Base-by-base conservation (phyloP, 208 protist genomes). In the Phytomonas sp. region DNA sequence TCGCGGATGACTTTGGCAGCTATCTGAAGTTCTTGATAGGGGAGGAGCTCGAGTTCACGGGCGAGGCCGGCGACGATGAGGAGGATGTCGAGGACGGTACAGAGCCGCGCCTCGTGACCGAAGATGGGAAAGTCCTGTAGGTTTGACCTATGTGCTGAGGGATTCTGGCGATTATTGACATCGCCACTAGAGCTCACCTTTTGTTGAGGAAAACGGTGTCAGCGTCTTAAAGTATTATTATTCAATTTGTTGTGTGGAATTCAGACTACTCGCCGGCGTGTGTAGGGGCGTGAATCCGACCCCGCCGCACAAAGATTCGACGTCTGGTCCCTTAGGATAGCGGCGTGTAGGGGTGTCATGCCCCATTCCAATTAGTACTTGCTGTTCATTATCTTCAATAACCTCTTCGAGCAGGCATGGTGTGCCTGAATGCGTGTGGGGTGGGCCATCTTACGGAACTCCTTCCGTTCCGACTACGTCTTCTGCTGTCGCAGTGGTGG, bases 1-100 rank as follows among this genome's bases (percentile, higher is more conserved):
- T 89, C 11, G 81, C 84, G 29, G 60, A 63, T 11, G 71, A 84
- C 74, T 89, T 89, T 65, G 79, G 79, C n/a, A 74, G 74, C 23
- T 89, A 89, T 66, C 64, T 89, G 28, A 81, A 82, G 62, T 67
- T 74, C 34, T 66, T 87, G 51, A 89, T 89, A 72, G 43, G 62
- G 0, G 76, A 85, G 43, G 84, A 89, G 73, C 87, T 78, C 71
- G 79, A 80, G 56, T 89, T 89, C 62, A 89, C 78, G 15, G 79
- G 87, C 71, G 73, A 87, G 62, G 68, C 84, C 20, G 81, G 84
- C 34, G 76, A 80, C 60, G 83, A 84, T 36, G 83, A 85, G n/a
- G 75, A 85, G 20, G 77, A 85, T 15, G 82, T 80, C 26, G 82
- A 84, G 15, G 74, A 75, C n/a, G 74, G 65, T 2, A 67, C 70